phyloP scores from a whole-genome alignment of 495 filamentous ascomycete species.

The Trypethelium eluteriae region DNA sequence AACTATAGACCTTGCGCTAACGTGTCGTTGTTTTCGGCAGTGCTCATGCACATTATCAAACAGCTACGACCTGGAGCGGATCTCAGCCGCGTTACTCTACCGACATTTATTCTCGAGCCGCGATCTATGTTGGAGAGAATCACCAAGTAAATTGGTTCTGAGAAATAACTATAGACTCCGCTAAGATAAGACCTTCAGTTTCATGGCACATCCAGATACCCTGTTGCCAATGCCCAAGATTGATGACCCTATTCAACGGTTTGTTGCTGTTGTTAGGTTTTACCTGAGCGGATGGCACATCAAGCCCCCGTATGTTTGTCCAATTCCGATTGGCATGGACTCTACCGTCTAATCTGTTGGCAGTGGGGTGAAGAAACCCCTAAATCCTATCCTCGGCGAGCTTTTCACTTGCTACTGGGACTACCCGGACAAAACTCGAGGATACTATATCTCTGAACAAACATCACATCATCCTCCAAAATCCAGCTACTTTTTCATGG shows the following conservation, averaged over 20 bases:
- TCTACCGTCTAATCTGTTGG: conserved; percentile 12
- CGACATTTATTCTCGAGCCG: conserved; percentile 96
- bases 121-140: conserved; percentile 97
- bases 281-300: conserved; percentile 99
- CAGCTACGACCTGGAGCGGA: conserved; percentile 94
- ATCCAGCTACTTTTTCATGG: conserved; percentile 98
- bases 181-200: conserved; percentile 48
- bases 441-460: conserved; percentile 95
- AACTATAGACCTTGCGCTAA: not conserved
- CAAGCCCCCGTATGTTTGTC: conserved; percentile 72
- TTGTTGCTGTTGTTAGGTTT: conserved; percentile 92
- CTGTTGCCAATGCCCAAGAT: conserved; percentile 79
- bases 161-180: not conserved
- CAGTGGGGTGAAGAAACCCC: conserved; percentile 95
- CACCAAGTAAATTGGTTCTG: conserved; percentile 61
- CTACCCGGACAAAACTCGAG: conserved; percentile 73
- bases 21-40: conserved; percentile 35
- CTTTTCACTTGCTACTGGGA: conserved; percentile 95
- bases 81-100: conserved; percentile 84
- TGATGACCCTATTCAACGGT: conserved; percentile 84
- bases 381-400: conserved; percentile 96
- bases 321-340: not conserved
- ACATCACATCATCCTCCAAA: conserved; percentile 97
- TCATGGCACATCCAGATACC: conserved; percentile 98
- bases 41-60: conserved; percentile 91